Evolutionary conservation across 805 yeast species (phyloP).

Genomic region (Ogataea thermomethanolica): DNA sequence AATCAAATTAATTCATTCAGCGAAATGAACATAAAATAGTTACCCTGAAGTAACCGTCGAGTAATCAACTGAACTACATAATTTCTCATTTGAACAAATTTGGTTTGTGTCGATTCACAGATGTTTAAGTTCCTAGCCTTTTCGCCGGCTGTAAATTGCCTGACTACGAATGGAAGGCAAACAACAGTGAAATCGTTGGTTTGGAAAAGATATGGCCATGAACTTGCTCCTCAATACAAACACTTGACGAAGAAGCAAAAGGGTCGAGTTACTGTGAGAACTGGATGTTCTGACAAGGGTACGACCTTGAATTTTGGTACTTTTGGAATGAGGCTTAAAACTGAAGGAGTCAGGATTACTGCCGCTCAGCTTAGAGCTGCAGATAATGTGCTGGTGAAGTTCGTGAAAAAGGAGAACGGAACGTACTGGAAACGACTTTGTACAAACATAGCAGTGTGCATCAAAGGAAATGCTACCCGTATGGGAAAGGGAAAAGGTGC

Average conservation of each 20-base stretch:
- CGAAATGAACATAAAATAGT: background rate
- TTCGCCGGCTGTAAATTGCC: background rate
- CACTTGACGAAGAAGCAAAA: constrained; percentile 75
- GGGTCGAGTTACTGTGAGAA: constrained; percentile 91
- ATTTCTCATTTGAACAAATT: too few species aligned
- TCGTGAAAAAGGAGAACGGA: constrained; percentile 76
- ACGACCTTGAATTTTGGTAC: constrained; percentile 76
- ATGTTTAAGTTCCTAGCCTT: background rate
- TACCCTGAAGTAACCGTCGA: background rate
- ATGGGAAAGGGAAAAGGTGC: constrained; percentile 99
- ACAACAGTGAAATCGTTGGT: background rate
- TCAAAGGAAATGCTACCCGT: constrained; percentile 97
- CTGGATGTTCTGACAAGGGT: constrained; percentile 92
- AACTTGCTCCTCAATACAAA: constrained; percentile 72
- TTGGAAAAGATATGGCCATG: constrained; percentile 53
- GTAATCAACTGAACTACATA: background rate
- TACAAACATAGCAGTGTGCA: constrained; percentile 86
- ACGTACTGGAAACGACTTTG: constrained; percentile 74
- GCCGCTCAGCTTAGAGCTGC: constrained; percentile 92
- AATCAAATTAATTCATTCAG: background rate
- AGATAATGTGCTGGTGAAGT: constrained; percentile 78
- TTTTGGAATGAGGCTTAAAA: constrained; percentile 80
- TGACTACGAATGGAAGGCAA: background rate
- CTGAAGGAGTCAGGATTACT: constrained; percentile 82
- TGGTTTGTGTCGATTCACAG: too few species aligned